Conservation (phyloP, 2,329 filamentous ascomycete genomes). For the Septoria petroselini region DNA sequence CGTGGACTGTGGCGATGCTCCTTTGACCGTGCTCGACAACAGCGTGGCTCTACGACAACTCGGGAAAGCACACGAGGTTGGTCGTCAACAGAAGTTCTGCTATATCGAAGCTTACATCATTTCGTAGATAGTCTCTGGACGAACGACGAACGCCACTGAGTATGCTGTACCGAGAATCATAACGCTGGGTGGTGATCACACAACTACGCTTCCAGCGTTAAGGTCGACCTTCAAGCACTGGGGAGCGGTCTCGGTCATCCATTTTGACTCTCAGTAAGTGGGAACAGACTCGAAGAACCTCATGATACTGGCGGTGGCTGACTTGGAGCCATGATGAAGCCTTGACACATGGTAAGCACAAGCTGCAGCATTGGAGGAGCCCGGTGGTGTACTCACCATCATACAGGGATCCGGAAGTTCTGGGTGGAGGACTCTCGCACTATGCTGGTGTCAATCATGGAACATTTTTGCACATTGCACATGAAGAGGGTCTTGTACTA, state of each 20-base stretch:
- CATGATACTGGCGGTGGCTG: neutral
- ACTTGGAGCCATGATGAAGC: neutral
- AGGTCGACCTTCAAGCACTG: constrained; percentile 51
- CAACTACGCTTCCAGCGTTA: constrained; percentile 53
- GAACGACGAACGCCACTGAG: constrained; percentile 42
- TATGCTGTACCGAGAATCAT: constrained; percentile 52
- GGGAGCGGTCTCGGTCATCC: constrained; percentile 56
- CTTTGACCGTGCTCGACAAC: constrained; percentile 50
- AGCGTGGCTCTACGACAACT: constrained; percentile 55
- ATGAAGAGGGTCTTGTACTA: constrained; percentile 58
- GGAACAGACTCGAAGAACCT: constrained; percentile 46
- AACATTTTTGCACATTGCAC: constrained; percentile 59
- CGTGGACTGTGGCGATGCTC: constrained; percentile 56
- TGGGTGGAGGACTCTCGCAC: constrained; percentile 58
- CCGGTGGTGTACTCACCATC: neutral
- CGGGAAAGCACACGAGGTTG: constrained; percentile 51
- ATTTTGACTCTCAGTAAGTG: constrained; percentile 51
- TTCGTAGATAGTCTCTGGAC: constrained; percentile 45
- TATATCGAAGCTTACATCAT: neutral
- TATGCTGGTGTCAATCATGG: constrained; percentile 62
- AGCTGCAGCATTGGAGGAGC: neutral
- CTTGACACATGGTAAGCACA: constrained; percentile 6
- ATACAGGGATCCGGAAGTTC: constrained; percentile 51
- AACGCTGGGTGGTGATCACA: constrained; percentile 56
- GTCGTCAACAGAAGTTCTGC: no score